Base-by-base conservation (phyloP, 2,329 filamentous ascomycete genomes). In the Claviceps purpurea region DNA sequence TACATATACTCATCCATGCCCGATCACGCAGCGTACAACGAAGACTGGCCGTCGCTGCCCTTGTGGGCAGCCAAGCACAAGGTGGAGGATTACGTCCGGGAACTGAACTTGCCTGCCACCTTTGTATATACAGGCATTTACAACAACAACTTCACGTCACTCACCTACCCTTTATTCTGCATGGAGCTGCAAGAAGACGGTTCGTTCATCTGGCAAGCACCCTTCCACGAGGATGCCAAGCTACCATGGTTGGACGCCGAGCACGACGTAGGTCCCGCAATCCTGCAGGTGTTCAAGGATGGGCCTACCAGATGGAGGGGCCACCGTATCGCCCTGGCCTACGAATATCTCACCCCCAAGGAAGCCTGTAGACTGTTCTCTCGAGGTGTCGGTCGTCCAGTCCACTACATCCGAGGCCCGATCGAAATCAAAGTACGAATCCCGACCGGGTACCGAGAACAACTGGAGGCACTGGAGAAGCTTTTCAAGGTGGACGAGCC, bases 1-100 rank as follows among this genome's bases (percentile, higher is more conserved):
- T 96, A 89, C 68, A 80, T 98, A 65, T 98, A 96, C 71, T 95
- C 89, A 59, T 94, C 89, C 62, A 95, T 97, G 90, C 91, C 93
- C 4, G 90, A 97, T 62, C 90, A 97, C 67, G 84, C 85, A 16
- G 80, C 85, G 43, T 89, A 90, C 68, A 81, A 86, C 56, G 72
- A 81, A 30, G 65, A 69, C 47, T 95, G 89, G 88, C 88, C 85
- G 45, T 84, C 86, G 1, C 72, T 96, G 49, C 93, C 93, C 0
- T 77, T 95, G 50, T 98, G 93, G 91, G 83, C 87, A 4, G 84
- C 85, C 55, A 98, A 98, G 69, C 89, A 94, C 68, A 84, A 87
- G 49, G 85, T 97, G 43, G 93, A 97, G 69, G 86, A 93, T 51
- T 95, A 97, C 67, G 79, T 96, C 50, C 82, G 87, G 53, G 80